These are phyloP conservation scores for Arxiozyma slooffiae DNA, from an alignment of 1,139 yeast genomes.

Conservation along the genomic window DNA sequence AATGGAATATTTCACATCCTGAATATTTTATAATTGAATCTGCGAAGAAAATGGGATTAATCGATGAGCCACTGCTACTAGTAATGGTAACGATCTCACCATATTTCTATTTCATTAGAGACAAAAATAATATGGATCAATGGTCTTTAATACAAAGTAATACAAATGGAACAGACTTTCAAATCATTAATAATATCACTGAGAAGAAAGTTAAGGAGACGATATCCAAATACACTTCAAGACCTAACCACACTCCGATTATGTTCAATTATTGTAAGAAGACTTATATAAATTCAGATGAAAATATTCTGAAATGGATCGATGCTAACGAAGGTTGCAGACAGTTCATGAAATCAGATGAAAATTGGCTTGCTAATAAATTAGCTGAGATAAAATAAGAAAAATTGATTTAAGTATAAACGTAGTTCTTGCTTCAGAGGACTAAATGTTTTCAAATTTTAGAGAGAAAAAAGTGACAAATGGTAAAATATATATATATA, in stretches of 20 bases:
- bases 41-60: conserved; percentile 21
- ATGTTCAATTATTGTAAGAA: conserved; percentile 23
- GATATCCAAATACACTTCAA: conserved; percentile 18
- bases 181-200: conserved; percentile 12
- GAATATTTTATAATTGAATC: conserved; percentile 18
- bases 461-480: background rate
- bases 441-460: too few species aligned
- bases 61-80: conserved; percentile 23
- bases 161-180: conserved; percentile 13
- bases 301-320: conserved; percentile 10
- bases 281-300: conserved; percentile 14
- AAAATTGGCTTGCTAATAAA: conserved; percentile 2
- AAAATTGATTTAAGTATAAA: too few species aligned
- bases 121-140: background rate
- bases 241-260: conserved; percentile 24
- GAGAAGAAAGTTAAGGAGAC: conserved; percentile 17
- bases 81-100: conserved; percentile 24
- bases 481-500: too few species aligned
- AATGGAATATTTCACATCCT: conserved; percentile 26
- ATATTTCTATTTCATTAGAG: conserved; percentile 16
- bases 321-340: conserved; percentile 17
- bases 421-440: too few species aligned
- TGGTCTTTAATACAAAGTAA: conserved; percentile 19
- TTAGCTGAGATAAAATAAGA: too few species aligned
- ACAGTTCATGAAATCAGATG: conserved; percentile 19